Conservation (phyloP, 306 rosid genomes). For the Alnus rubra region DNA sequence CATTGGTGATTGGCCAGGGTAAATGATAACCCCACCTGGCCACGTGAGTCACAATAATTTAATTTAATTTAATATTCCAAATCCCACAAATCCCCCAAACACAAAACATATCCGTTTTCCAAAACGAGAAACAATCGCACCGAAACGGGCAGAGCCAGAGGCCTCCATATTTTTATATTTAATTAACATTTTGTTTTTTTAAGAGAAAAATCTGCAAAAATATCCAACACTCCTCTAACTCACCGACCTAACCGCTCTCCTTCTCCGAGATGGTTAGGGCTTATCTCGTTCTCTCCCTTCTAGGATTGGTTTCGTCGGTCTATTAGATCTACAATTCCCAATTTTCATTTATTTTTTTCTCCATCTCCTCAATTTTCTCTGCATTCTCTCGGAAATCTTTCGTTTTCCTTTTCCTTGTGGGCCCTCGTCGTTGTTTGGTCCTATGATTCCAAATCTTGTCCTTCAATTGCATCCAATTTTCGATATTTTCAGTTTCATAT, state of each 20-base stretch:
- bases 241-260: background rate
- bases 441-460: background rate
- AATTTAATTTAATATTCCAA: no score
- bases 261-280: background rate
- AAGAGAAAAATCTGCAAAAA: background rate
- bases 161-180: no score
- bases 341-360: background rate
- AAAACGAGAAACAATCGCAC: no score
- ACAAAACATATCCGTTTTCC: no score
- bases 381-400: background rate
- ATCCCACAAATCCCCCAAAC: no score
- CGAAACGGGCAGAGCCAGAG: no score
- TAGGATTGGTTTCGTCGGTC: background rate
- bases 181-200: no score
- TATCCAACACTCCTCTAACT: background rate
- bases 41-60: no score
- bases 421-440: background rate
- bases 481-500: background rate
- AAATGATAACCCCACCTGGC: no score
- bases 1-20: no score
- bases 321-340: background rate
- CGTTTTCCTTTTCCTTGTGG: background rate
- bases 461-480: background rate
- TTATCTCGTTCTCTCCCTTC: background rate
- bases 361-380: background rate